Evolutionary conservation across 495 filamentous ascomycete species (phyloP).

Genomic region (Aspergillus heteromorphus): DNA sequence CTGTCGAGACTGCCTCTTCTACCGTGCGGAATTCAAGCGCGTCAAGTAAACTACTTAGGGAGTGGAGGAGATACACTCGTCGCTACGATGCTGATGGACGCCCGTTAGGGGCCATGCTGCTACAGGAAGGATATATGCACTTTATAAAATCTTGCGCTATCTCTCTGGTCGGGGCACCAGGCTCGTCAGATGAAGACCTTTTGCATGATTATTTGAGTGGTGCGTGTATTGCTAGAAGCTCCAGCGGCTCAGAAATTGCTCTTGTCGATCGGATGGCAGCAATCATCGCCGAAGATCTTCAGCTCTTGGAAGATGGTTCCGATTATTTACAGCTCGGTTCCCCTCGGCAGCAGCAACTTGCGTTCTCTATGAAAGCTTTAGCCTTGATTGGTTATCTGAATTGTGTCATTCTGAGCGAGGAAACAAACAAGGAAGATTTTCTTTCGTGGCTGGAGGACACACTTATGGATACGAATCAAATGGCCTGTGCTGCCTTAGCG

Average conservation of each 20-base stretch:
- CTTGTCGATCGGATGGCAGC: conserved; percentile 65
- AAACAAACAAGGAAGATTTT: conserved; percentile 75
- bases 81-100: conserved; percentile 74
- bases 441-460: conserved; percentile 81
- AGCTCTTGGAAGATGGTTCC: conserved; percentile 77
- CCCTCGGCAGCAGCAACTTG: conserved; percentile 79
- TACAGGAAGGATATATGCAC: conserved; percentile 81
- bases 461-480: conserved; percentile 70
- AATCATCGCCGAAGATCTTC: conserved; percentile 74
- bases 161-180: conserved; percentile 54
- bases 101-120: conserved; percentile 85
- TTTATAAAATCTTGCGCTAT: conserved; percentile 76
- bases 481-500: conserved; percentile 69
- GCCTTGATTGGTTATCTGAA: conserved; percentile 81
- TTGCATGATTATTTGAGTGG: conserved; percentile 68
- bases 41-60: conserved; percentile 46
- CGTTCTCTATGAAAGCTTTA: conserved; percentile 77
- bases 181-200: conserved; percentile 56
- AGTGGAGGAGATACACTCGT: conserved; percentile 80
- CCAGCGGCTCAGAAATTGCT: conserved; percentile 34
- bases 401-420: conserved; percentile 72
- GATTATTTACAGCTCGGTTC: conserved; percentile 84
- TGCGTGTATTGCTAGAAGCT: conserved; percentile 43
- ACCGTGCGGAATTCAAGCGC: conserved; percentile 63
- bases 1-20: conserved; percentile 81